phyloP scores from a whole-genome alignment of 2,329 filamentous ascomycete genomes.

The Alternaria alternata region DNA sequence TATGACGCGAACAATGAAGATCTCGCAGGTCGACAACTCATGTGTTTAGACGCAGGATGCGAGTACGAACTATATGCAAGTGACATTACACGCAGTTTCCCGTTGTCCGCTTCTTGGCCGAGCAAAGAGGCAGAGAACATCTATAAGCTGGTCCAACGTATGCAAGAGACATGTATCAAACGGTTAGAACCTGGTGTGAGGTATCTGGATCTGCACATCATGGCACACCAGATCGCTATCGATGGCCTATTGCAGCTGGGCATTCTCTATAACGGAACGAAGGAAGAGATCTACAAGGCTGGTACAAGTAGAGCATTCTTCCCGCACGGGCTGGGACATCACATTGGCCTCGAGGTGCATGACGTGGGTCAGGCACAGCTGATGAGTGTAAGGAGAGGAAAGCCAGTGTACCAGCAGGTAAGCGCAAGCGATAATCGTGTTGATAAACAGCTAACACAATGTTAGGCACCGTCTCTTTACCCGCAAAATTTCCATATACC shows the following conservation, averaged over 20 bases:
- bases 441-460: constrained; percentile 16
- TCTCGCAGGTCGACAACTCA: constrained; percentile 72
- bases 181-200: constrained; percentile 72
- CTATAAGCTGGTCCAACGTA: constrained; percentile 78
- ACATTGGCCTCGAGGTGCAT: constrained; percentile 91
- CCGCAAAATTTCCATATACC: constrained; percentile 44
- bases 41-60: constrained; percentile 87
- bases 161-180: constrained; percentile 79
- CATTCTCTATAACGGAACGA: constrained; percentile 70
- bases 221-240: constrained; percentile 76
- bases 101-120: constrained; percentile 74
- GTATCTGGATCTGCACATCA: constrained; percentile 76
- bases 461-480: constrained; percentile 42
- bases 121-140: constrained; percentile 73
- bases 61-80: constrained; percentile 88
- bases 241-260: constrained; percentile 75
- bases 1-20: constrained; percentile 82
- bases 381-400: constrained; percentile 41
- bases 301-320: constrained; percentile 91
- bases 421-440: background rate
- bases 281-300: constrained; percentile 75
- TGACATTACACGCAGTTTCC: constrained; percentile 89
- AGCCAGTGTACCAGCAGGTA: constrained; percentile 36
- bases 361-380: constrained; percentile 60
- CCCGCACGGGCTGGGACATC: constrained; percentile 89